Percentiles rank a stretch among this genome's conserved stretches.
phyloP scores from a whole-genome alignment of 805 yeast genomes.

The Cyberlindnera mississippiensis region DNA sequence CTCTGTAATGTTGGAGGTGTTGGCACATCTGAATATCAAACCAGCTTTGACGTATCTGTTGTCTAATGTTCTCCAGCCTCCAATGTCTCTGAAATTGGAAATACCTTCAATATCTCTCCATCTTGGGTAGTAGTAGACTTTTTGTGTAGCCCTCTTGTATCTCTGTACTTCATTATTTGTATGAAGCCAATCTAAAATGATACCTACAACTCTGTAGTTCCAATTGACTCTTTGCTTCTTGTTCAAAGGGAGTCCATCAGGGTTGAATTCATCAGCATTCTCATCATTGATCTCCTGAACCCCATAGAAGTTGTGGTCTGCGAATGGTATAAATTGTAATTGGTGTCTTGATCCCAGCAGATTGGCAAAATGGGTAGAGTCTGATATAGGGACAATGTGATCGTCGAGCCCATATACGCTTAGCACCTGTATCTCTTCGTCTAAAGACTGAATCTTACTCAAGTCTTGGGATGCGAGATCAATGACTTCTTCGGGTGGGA shows the following conservation, averaged over 20 bases:
- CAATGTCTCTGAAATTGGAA: constrained; percentile 72
- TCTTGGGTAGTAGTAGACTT: constrained; percentile 42
- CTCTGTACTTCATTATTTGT: constrained; percentile 49
- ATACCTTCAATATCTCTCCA: constrained; percentile 67
- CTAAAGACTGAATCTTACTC: constrained; percentile 36
- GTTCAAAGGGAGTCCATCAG: constrained; percentile 40
- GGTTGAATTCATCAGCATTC: constrained; percentile 29
- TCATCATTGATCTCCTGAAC: constrained; percentile 33
- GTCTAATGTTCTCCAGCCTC: constrained; percentile 56
- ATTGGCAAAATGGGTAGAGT: constrained; percentile 56
- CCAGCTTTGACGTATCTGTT: constrained; percentile 46
- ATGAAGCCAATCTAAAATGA: constrained; percentile 45
- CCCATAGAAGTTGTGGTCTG: constrained; percentile 83
- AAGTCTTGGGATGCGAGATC: constrained; percentile 49
- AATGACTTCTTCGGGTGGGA: constrained; percentile 47
- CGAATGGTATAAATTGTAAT: constrained; percentile 55
- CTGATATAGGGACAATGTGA: constrained; percentile 58
- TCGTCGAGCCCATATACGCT: constrained; percentile 74
- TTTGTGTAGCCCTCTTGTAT: constrained; percentile 38
- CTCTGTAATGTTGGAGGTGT: constrained; percentile 47
- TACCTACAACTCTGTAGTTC: constrained; percentile 47
- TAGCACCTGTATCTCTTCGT: constrained; percentile 48
- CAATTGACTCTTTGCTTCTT: constrained; percentile 52
- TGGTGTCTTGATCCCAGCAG: constrained; percentile 52
- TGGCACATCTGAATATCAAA: constrained; percentile 60